Evolutionary conservation across 2,329 filamentous ascomycete species (phyloP).

Genomic region (Volutella citrinella): DNA sequence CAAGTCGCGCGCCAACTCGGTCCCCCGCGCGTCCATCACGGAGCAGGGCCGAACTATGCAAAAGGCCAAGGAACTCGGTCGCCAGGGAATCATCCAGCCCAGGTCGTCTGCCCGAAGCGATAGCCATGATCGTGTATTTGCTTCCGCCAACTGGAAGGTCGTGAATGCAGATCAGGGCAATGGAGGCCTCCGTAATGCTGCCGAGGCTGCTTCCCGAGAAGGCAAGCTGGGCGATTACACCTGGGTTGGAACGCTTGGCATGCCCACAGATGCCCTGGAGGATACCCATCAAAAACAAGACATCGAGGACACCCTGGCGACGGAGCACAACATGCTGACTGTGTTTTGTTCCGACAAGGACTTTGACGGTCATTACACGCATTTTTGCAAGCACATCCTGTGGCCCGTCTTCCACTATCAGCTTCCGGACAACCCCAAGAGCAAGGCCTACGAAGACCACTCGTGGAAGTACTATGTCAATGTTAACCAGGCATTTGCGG

Average conservation of each 20-base stretch:
- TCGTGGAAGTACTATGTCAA: slow-evolving; percentile 94
- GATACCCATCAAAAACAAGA: slow-evolving; percentile 73
- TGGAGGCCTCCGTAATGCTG: slow-evolving; percentile 84
- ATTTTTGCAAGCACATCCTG: slow-evolving; percentile 96
- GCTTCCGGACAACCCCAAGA: slow-evolving; percentile 96
- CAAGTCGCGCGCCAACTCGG: slow-evolving; percentile 67
- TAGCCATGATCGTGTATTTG: slow-evolving; percentile 68
- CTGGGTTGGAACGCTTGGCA: slow-evolving; percentile 92
- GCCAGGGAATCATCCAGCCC: slow-evolving; percentile 57
- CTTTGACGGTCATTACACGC: slow-evolving; percentile 89
- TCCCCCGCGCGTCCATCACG: slow-evolving; percentile 73
- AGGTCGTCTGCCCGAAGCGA: slow-evolving; percentile 51
- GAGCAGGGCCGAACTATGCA: slow-evolving; percentile 59
- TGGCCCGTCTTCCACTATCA: slow-evolving; percentile 99
- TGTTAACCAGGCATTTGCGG: slow-evolving; percentile 89
- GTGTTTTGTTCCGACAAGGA: slow-evolving; percentile 89
- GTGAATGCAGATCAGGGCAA: slow-evolving; percentile 88
- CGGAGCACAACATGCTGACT: slow-evolving; percentile 76
- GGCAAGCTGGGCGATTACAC: slow-evolving; percentile 70
- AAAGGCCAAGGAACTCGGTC: slow-evolving; percentile 56
- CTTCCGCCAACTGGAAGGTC: slow-evolving; percentile 77
- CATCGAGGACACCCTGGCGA: slow-evolving; percentile 77
- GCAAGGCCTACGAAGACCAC: slow-evolving; percentile 96
- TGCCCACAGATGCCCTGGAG: slow-evolving; percentile 84
- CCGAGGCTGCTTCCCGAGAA: slow-evolving; percentile 71